These are phyloP conservation scores for Boletus reticuloceps DNA, from an alignment of 768 basidiomycete species.

Conservation along the genomic window DNA sequence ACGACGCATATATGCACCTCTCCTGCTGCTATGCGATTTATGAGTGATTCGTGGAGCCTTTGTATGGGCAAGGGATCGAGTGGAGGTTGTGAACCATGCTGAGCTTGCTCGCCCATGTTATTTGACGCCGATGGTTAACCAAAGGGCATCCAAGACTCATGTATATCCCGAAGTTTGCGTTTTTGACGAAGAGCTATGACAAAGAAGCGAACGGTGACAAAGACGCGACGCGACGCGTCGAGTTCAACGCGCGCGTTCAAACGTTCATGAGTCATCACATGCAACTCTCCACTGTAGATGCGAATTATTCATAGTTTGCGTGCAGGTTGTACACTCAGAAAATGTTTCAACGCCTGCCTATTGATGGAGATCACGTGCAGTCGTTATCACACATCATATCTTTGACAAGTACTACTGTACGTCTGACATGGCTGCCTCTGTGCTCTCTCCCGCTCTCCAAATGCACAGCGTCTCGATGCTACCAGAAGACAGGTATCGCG, in stretches of 20 bases:
- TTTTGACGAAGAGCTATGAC: too few relatives aligned
- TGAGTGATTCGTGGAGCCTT: constrained; percentile 76
- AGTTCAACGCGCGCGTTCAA: too few relatives aligned
- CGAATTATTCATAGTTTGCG: too few relatives aligned
- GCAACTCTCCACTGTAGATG: neutral
- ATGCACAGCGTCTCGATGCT: constrained; percentile 1
- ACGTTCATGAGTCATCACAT: neutral
- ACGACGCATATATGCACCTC: constrained; percentile 41
- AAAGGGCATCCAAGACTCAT: too few relatives aligned
- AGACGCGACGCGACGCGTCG: too few relatives aligned
- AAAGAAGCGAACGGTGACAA: too few relatives aligned
- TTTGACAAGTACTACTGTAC: too few relatives aligned
- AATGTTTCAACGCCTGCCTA: too few relatives aligned
- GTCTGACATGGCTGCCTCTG: neutral
- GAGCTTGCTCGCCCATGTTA: constrained; percentile 12
- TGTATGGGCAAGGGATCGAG: constrained; percentile 63
- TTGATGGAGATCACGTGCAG: constrained; percentile 2
- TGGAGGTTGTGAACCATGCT: constrained; percentile 16
- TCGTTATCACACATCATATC: neutral
- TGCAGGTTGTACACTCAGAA: too few relatives aligned
- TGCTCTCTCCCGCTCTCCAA: neutral
- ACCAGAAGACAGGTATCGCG: constrained; percentile 64
- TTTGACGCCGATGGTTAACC: neutral
- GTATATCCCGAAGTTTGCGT: too few relatives aligned
- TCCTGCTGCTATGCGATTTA: constrained; percentile 89